Conservation (phyloP, 2,329 filamentous ascomycete species). For the Orbilia javanica region DNA sequence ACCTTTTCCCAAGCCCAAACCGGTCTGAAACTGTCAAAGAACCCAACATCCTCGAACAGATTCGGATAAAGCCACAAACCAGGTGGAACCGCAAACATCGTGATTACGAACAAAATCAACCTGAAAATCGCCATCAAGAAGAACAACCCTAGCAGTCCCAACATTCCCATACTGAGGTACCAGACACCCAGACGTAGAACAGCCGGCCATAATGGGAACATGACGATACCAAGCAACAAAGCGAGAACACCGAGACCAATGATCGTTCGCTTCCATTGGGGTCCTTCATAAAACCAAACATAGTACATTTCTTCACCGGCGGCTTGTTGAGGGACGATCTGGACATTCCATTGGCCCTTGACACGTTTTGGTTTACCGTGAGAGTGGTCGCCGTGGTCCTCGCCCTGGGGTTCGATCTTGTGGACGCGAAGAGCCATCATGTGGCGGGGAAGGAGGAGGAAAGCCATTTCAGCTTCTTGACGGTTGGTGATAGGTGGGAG, state of each 20-base stretch:
- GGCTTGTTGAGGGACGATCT: constrained; percentile 96
- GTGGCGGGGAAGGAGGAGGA: constrained; percentile 94
- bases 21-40: constrained; percentile 96
- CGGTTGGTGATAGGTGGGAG: constrained; percentile 90
- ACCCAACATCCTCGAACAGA: constrained; percentile 97
- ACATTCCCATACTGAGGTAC: constrained; percentile 94
- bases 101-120: constrained; percentile 91
- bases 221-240: constrained; percentile 86
- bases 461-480: constrained; percentile 88
- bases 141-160: constrained; percentile 90
- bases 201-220: constrained; percentile 96
- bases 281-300: constrained; percentile 94
- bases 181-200: constrained; percentile 92
- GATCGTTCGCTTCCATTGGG: constrained; percentile 92
- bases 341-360: constrained; percentile 96
- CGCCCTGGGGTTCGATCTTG: constrained; percentile 76
- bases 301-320: constrained; percentile 90
- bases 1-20: constrained; percentile 99
- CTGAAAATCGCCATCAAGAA: constrained; percentile 98
- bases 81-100: constrained; percentile 84
- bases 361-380: constrained; percentile 85
- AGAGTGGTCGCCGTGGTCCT: constrained; percentile 74
- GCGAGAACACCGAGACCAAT: constrained; percentile 87
- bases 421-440: constrained; percentile 90
- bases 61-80: constrained; percentile 99